These are phyloP conservation scores for Cryptococcus sp. DNA, from an alignment of 1,284 basidiomycete genomes.

Conservation along the genomic window DNA sequence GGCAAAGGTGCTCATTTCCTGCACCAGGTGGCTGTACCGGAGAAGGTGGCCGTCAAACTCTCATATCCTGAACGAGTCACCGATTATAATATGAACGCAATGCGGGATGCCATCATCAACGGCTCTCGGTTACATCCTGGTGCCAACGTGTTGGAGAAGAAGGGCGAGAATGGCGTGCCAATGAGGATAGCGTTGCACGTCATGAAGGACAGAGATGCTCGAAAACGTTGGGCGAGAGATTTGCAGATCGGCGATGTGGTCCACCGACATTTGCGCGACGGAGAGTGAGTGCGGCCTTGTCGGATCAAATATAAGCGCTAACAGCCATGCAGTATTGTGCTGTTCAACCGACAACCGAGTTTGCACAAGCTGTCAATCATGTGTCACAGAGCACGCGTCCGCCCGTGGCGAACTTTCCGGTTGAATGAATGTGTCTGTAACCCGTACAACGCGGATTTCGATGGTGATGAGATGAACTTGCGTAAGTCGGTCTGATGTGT, in stretches of 20 bases:
- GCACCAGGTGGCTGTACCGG: slow-evolving; percentile 80
- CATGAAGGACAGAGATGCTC: slow-evolving; percentile 41
- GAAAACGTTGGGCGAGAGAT: slow-evolving; percentile 43
- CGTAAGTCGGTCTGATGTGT: slow-evolving; percentile 60
- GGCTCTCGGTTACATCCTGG: slow-evolving; percentile 92
- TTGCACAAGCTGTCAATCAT: slow-evolving; percentile 99
- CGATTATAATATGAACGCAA: slow-evolving; percentile 78
- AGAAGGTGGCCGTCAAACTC: slow-evolving; percentile 91
- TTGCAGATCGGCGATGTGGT: slow-evolving; percentile 51
- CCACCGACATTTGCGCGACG: slow-evolving; percentile 79
- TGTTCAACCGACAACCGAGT: slow-evolving; percentile 99
- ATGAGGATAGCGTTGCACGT: slow-evolving; percentile 37
- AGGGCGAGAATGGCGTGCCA: slow-evolving; percentile 20
- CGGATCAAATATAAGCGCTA: slow-evolving; percentile 20
- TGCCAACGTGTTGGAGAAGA: slow-evolving; percentile 88
- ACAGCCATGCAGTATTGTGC: slow-evolving; percentile 65
- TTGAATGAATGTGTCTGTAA: slow-evolving; percentile 99
- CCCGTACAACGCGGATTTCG: slow-evolving; percentile 99
- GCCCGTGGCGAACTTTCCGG: slow-evolving; percentile 97
- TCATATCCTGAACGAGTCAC: slow-evolving; percentile 98
- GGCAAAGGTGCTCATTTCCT: not conserved
- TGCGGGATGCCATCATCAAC: slow-evolving; percentile 80
- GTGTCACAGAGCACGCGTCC: slow-evolving; percentile 88
- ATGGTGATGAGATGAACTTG: slow-evolving; percentile 99
- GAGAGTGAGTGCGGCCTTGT: slow-evolving; percentile 62